Conservation (phyloP, 2,329 filamentous ascomycete genomes). For the Colletotrichum siamense region DNA sequence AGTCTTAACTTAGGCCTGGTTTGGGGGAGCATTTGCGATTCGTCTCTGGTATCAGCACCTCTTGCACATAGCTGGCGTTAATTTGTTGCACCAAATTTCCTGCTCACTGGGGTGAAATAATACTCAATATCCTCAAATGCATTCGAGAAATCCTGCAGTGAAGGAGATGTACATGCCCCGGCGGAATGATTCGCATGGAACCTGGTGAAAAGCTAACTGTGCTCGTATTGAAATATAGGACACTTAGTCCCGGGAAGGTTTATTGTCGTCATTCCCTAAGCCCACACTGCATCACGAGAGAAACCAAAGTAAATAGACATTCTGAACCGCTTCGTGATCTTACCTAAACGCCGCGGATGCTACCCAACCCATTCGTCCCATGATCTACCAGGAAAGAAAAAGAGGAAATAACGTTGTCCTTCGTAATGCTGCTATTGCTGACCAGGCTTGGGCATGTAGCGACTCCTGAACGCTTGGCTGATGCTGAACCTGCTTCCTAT, state of each 20-base stretch:
- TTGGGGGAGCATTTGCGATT: neutral
- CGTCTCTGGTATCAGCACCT: neutral
- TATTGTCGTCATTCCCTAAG: neutral
- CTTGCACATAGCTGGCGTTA: neutral
- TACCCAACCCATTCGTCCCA: neutral
- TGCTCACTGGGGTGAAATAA: neutral
- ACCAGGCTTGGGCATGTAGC: slow-evolving; percentile 50
- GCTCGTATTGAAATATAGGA: neutral
- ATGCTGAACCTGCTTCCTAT: slow-evolving; percentile 72
- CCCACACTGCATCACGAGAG: neutral
- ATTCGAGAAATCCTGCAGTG: neutral
- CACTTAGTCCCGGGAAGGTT: neutral
- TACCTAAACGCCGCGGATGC: slow-evolving; percentile 22
- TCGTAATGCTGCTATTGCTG: slow-evolving; percentile 16
- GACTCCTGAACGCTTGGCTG: slow-evolving; percentile 68
- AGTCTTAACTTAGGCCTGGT: neutral
- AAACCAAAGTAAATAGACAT: neutral
- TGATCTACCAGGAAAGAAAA: neutral
- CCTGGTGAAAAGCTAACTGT: neutral
- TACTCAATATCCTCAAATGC: neutral
- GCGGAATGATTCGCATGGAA: neutral
- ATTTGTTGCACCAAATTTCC: neutral
- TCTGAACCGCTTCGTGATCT: slow-evolving; percentile 9
- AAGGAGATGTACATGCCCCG: neutral
- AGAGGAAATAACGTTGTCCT: neutral